Percentiles rank a stretch among this genome's conserved stretches.
Conservation (phyloP, 805 yeast species). For the Candida ulmi region DNA sequence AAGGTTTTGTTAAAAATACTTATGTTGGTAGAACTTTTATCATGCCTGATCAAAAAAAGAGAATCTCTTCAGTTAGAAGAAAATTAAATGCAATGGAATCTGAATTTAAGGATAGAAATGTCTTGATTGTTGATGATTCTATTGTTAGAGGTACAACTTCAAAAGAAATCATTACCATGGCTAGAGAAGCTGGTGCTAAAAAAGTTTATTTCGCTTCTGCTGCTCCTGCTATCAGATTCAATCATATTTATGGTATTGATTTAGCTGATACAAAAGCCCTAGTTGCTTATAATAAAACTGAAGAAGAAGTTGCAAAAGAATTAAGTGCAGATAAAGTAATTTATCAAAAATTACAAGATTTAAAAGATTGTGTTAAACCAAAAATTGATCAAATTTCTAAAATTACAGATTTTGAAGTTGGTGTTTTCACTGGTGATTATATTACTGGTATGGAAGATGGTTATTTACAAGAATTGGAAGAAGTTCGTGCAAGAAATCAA, state of each 20-base stretch:
- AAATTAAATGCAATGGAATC: slow-evolving; percentile 94
- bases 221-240: slow-evolving; percentile 95
- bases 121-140: slow-evolving; percentile 90
- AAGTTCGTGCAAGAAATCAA: slow-evolving; percentile 74
- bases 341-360: slow-evolving; percentile 80
- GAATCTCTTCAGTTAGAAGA: slow-evolving; percentile 89
- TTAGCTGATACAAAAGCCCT: slow-evolving; percentile 91
- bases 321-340: slow-evolving; percentile 91
- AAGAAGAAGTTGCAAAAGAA: slow-evolving; percentile 65
- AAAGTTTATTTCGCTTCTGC: slow-evolving; percentile 95
- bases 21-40: slow-evolving; percentile 97
- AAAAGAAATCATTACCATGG: slow-evolving; percentile 94
- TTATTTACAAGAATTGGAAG: slow-evolving; percentile 77
- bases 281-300: slow-evolving; percentile 78
- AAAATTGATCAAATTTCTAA: slow-evolving; percentile 28
- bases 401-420: slow-evolving; percentile 77
- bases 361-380: slow-evolving; percentile 70
- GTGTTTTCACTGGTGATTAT: slow-evolving; percentile 93
- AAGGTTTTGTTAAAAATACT: slow-evolving; percentile 94
- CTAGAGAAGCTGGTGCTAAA: slow-evolving; percentile 96
- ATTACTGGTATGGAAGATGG: slow-evolving; percentile 90
- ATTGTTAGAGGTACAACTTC: slow-evolving; percentile 98
- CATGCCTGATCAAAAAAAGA: slow-evolving; percentile 95
- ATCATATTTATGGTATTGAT: slow-evolving; percentile 97
- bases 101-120: slow-evolving; percentile 82